Evolutionary conservation across 768 basidiomycete genomes (phyloP).

Genomic region (Panaeolus cyanescens): DNA sequence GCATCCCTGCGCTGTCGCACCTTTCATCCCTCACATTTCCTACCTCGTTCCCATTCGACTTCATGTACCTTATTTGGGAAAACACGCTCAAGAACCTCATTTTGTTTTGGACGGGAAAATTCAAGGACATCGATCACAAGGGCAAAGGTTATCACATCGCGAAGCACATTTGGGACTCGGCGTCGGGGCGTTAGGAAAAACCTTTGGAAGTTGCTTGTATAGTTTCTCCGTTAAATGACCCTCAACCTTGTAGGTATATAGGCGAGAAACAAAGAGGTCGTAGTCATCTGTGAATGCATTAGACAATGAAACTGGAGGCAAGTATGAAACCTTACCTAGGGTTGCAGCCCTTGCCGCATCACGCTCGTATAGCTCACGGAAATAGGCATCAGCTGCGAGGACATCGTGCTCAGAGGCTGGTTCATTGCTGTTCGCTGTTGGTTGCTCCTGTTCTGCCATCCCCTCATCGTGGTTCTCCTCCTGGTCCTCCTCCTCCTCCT

Average conservation of each 20-base stretch:
- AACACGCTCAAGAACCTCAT: conserved; percentile 41
- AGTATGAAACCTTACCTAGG: not conserved
- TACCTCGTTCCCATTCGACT: conserved; percentile 41
- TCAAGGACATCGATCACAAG: conserved; percentile 34
- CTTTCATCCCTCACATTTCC: conserved; percentile 38
- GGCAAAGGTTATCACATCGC: conserved; percentile 25
- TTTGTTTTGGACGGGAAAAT: conserved; percentile 38
- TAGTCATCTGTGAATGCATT: not conserved
- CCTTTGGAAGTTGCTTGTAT: not conserved
- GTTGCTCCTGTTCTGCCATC: too few relatives aligned
- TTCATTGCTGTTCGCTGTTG: not conserved
- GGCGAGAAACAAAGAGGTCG: not conserved
- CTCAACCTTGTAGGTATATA: not conserved
- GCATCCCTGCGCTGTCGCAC: conserved; percentile 28
- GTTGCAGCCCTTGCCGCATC: conserved; percentile 4
- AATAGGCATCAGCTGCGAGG: not conserved
- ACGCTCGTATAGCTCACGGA: conserved; percentile 6
- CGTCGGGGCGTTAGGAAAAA: not conserved
- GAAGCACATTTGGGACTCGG: not conserved
- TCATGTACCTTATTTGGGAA: conserved; percentile 47
- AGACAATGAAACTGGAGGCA: not conserved
- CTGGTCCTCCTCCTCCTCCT: conserved; percentile 14
- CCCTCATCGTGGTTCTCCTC: too few relatives aligned
- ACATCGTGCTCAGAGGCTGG: not conserved
- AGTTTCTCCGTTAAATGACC: not conserved